Base-by-base conservation (phyloP, 2,329 filamentous ascomycete species). In the Penicillium sp. region DNA sequence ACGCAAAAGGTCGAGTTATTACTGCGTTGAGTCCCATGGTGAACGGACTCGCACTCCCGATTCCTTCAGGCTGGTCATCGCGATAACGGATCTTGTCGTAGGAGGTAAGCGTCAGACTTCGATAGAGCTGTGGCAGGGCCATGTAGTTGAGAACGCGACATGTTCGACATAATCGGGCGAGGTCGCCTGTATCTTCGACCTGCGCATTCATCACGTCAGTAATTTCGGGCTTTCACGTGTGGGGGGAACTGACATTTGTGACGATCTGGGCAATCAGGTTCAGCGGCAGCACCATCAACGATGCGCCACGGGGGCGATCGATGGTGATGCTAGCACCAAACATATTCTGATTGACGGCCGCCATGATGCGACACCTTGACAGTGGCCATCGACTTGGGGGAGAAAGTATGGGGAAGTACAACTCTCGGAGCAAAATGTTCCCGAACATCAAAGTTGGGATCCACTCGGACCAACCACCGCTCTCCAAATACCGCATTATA, bases 101-200 rank as follows among this genome's bases (percentile, higher is more conserved):
- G 8, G 84, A 85, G 53, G 77, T 81, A 33, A 88, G 73, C 6
- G 77, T 81, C 52, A 87, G 79, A 33, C 75, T 71, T 67, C 79
- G 77, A 71, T 87, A 88, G 41, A 88, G 79, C 55, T 82, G 83
- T 21, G 85, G 85, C 3, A 87, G 74, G 33, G 82, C 78, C 83
- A 88, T 86, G 73, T 87, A 88, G 63, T 86, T 84, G 63, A 87
- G 79, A 41, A 87, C 78, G 14, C 84, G 79, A 59, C 82, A 86
- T 51, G 84, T 85, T 56, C 84, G 79, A 60, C 84, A 86, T 52
- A 86, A 70, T 58, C 83, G 79, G 31, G 84, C 83, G 26, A 87
- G 79, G 66, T 87, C 85, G 57, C 73, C 80, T 44, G 79, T 75
- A 73, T 86, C 77, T 60, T 86, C 82, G 48, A 87, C 73, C 83